These are phyloP conservation scores for Ogataea paradorogensis DNA, from an alignment of 805 yeast genomes.

Conservation along the genomic window DNA sequence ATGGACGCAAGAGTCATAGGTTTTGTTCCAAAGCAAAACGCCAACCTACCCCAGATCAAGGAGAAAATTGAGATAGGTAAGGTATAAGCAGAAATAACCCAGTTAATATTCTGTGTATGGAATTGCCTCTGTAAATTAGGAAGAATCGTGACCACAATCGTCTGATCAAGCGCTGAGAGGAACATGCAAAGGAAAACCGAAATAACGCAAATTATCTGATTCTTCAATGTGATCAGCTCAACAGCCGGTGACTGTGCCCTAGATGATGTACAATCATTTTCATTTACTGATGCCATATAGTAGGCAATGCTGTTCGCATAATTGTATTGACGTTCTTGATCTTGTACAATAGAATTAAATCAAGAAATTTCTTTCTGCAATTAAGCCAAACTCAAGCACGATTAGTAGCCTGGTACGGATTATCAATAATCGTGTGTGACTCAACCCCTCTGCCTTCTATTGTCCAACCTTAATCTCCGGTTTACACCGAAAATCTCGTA, in stretches of 20 bases:
- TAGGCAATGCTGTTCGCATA: too few relatives aligned
- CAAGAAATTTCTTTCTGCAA: too few relatives aligned
- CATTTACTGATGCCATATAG: too few relatives aligned
- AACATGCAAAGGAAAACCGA: constrained; percentile 21
- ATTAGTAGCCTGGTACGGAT: too few relatives aligned
- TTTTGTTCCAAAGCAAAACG: constrained; percentile 58
- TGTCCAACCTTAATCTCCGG: too few relatives aligned
- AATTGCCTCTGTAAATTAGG: constrained; percentile 50
- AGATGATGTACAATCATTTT: neutral
- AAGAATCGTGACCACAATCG: constrained; percentile 53
- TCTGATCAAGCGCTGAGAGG: constrained; percentile 51
- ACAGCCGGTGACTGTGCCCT: neutral
- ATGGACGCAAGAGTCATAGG: constrained; percentile 46
- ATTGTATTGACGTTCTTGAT: too few relatives aligned
- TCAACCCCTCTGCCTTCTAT: too few relatives aligned
- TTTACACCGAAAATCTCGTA: too few relatives aligned
- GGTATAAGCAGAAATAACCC: constrained; percentile 57
- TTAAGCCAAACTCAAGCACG: too few relatives aligned
- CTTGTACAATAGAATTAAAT: too few relatives aligned
- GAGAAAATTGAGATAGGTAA: constrained; percentile 52
- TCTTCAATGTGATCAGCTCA: neutral
- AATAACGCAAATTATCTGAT: constrained; percentile 10
- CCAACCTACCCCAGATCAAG: constrained; percentile 56
- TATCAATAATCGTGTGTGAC: too few relatives aligned
- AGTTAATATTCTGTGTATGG: constrained; percentile 47